These are phyloP conservation scores for Boechera divaricarpa DNA, from an alignment of 345 rosid genomes.

Conservation along the genomic window DNA sequence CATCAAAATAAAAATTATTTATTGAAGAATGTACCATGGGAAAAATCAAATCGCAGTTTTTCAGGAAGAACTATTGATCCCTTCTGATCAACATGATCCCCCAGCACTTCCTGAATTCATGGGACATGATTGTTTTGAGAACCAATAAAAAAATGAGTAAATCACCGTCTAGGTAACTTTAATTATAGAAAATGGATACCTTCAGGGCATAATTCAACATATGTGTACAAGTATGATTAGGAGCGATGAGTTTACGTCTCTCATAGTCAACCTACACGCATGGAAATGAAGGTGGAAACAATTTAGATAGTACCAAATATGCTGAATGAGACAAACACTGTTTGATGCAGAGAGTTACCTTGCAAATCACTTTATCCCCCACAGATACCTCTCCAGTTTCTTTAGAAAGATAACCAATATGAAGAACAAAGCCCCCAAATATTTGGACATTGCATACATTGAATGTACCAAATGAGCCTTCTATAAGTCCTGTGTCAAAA, in stretches of 20 bases:
- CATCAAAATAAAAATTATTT: constrained; percentile 25
- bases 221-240: constrained; percentile 96
- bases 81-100: constrained; percentile 95
- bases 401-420: constrained; percentile 71
- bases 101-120: constrained; percentile 82
- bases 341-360: constrained; percentile 54
- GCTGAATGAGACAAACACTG: constrained; percentile 1
- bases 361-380: constrained; percentile 79
- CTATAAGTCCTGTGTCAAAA: constrained; percentile 78
- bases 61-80: constrained; percentile 98
- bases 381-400: constrained; percentile 54
- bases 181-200: constrained; percentile 49
- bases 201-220: constrained; percentile 96
- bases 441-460: constrained; percentile 85
- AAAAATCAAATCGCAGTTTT: constrained; percentile 95
- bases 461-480: constrained; percentile 78
- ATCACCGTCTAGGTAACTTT: background rate
- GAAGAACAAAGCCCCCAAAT: constrained; percentile 91
- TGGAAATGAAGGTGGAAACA: constrained; percentile 4
- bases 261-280: constrained; percentile 84
- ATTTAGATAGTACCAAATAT: background rate
- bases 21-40: constrained; percentile 69
- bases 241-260: constrained; percentile 88
- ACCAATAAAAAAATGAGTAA: background rate
- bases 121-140: constrained; percentile 16